These are phyloP conservation scores for Coccomyxa sp. DNA, from an alignment of 139 green algal species.

Conservation along the genomic window DNA sequence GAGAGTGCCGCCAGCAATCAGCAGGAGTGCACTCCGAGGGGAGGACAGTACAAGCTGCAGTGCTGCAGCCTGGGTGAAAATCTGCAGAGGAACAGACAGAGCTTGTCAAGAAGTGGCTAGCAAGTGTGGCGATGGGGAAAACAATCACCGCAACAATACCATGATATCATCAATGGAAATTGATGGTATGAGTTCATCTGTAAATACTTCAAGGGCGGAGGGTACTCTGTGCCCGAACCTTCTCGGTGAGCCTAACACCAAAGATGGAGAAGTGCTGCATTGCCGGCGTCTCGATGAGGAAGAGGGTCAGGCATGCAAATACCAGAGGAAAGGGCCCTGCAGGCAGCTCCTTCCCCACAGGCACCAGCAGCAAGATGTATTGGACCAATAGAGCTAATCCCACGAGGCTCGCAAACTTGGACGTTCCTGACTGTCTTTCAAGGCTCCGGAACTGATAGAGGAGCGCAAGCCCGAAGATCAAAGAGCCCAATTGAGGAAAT, in stretches of 20 bases:
- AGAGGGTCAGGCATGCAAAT: slow-evolving; percentile 49
- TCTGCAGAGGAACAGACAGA: not conserved
- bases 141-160: not conserved
- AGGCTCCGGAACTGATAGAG: not conserved
- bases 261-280: slow-evolving; percentile 39
- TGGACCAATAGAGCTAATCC: not conserved
- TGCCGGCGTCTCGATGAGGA: slow-evolving; percentile 44
- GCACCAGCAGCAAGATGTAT: not conserved
- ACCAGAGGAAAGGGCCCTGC: slow-evolving; percentile 39
- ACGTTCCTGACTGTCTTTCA: not conserved
- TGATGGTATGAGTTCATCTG: slow-evolving; percentile 11
- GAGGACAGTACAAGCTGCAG: slow-evolving; percentile 48
- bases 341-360: not conserved
- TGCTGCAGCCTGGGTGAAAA: slow-evolving; percentile 9
- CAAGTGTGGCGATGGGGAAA: not conserved
- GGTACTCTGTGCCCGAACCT: slow-evolving; percentile 25
- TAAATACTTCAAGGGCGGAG: not conserved
- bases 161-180: slow-evolving; percentile 36
- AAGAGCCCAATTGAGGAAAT: not conserved
- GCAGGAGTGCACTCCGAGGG: slow-evolving; percentile 6
- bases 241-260: slow-evolving; percentile 50
- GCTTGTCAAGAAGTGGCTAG: too few relatives aligned
- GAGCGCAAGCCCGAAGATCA: not conserved
- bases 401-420: not conserved
- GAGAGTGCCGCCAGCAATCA: slow-evolving; percentile 2